A percentile compares a stretch with the other conserved stretches of the same genome.
phyloP scores from a whole-genome alignment of 176 grass and related monocot species.

The Sorghum bicolor region Sorghum_bicolor_NCBIv3 NC_012873.2:463501-464000 shows the following conservation, averaged over 20 bases:
- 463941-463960: slow-evolving; percentile 82
- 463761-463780: slow-evolving; percentile 79
- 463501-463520: slow-evolving; percentile 89
- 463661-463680: slow-evolving; percentile 48
- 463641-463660: neutral
- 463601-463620: neutral
- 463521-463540: slow-evolving; percentile 90
- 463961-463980: slow-evolving; percentile 84
- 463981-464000: slow-evolving; percentile 89
- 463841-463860: slow-evolving; percentile 86
- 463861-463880: slow-evolving; percentile 72
- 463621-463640: neutral
- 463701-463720: slow-evolving; percentile 58
- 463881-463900: slow-evolving; percentile 82
- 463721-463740: slow-evolving; percentile 53
- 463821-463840: slow-evolving; percentile 98
- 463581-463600: neutral
- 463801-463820: slow-evolving; percentile 91
- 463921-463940: slow-evolving; percentile 75
- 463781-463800: slow-evolving; percentile 53
- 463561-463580: slow-evolving; percentile 37
- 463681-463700: slow-evolving; percentile 89
- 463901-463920: slow-evolving; percentile 82
- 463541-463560: slow-evolving; percentile 87
- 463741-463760: slow-evolving; percentile 78